A percentile compares a stretch with the other conserved stretches of the same genome.
These are phyloP conservation scores for Penicillium malachiteum DNA, from an alignment of 495 filamentous ascomycete genomes.

Conservation along the genomic window DNA sequence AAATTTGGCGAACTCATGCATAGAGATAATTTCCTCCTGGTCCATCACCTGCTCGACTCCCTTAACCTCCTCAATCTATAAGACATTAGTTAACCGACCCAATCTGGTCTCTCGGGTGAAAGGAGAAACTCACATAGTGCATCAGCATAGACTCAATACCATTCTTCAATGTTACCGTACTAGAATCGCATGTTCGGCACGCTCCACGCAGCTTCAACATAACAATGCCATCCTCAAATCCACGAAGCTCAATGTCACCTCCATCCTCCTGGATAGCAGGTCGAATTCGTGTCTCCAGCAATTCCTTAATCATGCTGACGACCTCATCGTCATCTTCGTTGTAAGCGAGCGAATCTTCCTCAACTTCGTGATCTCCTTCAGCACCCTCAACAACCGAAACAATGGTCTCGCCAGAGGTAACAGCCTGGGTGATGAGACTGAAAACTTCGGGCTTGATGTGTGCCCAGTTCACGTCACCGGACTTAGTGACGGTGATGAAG, in stretches of 20 bases:
- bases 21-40: constrained; percentile 85
- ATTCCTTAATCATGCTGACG: constrained; percentile 95
- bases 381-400: constrained; percentile 70
- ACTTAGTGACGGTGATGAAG: constrained; percentile 95
- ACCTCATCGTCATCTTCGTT: constrained; percentile 90
- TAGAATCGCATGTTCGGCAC: constrained; percentile 92
- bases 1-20: constrained; percentile 91
- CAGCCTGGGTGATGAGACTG: constrained; percentile 86
- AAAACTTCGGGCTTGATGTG: constrained; percentile 95
- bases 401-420: constrained; percentile 77
- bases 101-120: constrained; percentile 25
- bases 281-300: constrained; percentile 92
- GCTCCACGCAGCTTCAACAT: constrained; percentile 85
- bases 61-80: constrained; percentile 90
- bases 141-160: constrained; percentile 98
- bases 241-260: constrained; percentile 91
- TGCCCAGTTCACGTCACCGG: constrained; percentile 82
- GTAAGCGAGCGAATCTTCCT: constrained; percentile 67
- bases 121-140: constrained; percentile 60
- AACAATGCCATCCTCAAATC: constrained; percentile 85
- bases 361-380: constrained; percentile 51
- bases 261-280: constrained; percentile 97
- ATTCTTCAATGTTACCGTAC: constrained; percentile 91
- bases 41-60: constrained; percentile 90
- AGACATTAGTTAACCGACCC: constrained; percentile 14